Evolutionary conservation across 2,329 filamentous ascomycete genomes (phyloP).

Genomic region (Pseudophaeomoniella oleicola): DNA sequence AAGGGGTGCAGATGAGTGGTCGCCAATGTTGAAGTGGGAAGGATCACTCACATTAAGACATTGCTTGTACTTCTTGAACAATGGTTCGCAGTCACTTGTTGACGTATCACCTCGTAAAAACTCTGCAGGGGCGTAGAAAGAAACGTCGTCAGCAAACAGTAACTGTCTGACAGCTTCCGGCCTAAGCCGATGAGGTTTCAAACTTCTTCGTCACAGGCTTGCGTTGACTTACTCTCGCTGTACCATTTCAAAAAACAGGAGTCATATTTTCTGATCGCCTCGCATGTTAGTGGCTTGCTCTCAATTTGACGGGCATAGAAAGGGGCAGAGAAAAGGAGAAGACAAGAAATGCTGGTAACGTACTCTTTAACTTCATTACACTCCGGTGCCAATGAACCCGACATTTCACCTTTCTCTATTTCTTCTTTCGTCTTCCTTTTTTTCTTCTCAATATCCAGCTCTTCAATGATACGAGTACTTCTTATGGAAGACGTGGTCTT

Average conservation of each 20-base stretch:
- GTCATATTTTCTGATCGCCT: conserved; percentile 94
- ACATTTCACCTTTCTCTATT: conserved; percentile 48
- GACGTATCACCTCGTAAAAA: conserved; percentile 76
- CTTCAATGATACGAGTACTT: no score
- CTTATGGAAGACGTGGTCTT: no score
- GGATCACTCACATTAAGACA: conserved; percentile 57
- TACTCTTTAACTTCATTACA: conserved; percentile 96
- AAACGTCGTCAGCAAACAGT: neutral
- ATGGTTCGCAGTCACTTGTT: conserved; percentile 68
- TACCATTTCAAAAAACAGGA: conserved; percentile 99
- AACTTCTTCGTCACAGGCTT: conserved; percentile 10
- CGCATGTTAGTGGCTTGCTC: no score
- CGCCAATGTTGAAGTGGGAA: no score
- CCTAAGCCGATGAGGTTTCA: neutral
- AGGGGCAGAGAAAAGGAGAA: no score
- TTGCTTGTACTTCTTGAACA: conserved; percentile 79
- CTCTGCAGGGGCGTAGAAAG: conserved; percentile 48
- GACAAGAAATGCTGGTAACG: no score
- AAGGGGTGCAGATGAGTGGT: conserved; percentile 1
- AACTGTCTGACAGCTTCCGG: conserved; percentile 3
- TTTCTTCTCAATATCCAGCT: no score
- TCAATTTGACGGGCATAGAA: no score
- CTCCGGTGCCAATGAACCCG: conserved; percentile 82
- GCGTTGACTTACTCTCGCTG: conserved; percentile 67
- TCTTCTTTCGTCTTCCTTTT: no score